Percentiles rank a stretch among this genome's conserved stretches.
phyloP scores from a whole-genome alignment of 805 yeast species.

The Cyberlindnera meyerae region DNA sequence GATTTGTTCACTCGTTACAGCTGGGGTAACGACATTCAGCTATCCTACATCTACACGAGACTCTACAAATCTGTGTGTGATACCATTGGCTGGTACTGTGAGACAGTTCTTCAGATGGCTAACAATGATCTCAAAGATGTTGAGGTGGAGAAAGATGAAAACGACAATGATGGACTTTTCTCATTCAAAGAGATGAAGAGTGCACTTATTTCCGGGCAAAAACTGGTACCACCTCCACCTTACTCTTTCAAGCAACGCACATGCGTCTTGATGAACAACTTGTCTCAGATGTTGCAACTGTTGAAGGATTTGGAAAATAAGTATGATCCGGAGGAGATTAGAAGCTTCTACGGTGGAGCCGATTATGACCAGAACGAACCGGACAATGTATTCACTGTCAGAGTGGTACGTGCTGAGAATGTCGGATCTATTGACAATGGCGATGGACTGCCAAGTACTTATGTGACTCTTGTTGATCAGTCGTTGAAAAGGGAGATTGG shows the following conservation, averaged over 20 bases:
- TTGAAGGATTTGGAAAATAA: conserved; percentile 48
- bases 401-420: conserved; percentile 60
- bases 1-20: conserved; percentile 51
- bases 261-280: conserved; percentile 72
- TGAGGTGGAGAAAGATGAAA: conserved; percentile 18
- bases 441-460: conserved; percentile 50
- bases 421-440: conserved; percentile 42
- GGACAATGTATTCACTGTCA: conserved; percentile 57
- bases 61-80: conserved; percentile 61
- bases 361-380: conserved; percentile 20
- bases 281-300: conserved; percentile 47
- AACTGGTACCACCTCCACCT: conserved; percentile 42
- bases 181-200: conserved; percentile 47
- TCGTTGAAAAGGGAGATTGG: conserved; percentile 51
- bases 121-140: conserved; percentile 35
- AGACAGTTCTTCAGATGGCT: conserved; percentile 31
- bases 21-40: conserved; percentile 64
- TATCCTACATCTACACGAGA: conserved; percentile 55
- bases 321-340: conserved; percentile 52
- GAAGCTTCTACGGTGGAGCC: conserved; percentile 26
- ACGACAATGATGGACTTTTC: too few relatives aligned
- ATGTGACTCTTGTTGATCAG: conserved; percentile 60
- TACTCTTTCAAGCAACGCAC: conserved; percentile 55
- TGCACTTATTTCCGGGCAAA: conserved; percentile 37
- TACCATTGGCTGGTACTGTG: conserved; percentile 49